Evolutionary conservation across 2,329 filamentous ascomycete genomes (phyloP), one percentile per base, ranked within the genome.

Genomic region (Sclerotinia borealis): DNA sequence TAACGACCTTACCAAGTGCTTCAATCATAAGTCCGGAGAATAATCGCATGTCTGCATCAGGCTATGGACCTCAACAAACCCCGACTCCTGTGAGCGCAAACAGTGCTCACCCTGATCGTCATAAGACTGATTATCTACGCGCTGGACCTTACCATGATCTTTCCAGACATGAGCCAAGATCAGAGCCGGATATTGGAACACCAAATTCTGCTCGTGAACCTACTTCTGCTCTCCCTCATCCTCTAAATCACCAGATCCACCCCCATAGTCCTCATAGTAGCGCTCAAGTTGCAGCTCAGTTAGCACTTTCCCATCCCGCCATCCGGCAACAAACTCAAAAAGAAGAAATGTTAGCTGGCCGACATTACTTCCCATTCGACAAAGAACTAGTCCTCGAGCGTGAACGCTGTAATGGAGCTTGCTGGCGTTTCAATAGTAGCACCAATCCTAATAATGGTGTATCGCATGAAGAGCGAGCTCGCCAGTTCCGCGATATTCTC

Each of bases 351-450:
- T 79, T 96, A 19, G 81, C 82, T 37, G 91, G 91, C 15, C 83
- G 90, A 47, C 83, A 85, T n/a, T 98, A 92, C 76, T 87, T 87
- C 65, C 90, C 91, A 8, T 93, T 89, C 67, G 87, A 91, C 73
- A 84, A 86, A 65, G 88, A 92, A 71, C 82, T 99, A 6, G 83
- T 90, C 17, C 82, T 90, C 25, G 93, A 97, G 71, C 88, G 93
- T n/a, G 87, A 95, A 73, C 84, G 88, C 61, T 98, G 93, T 77
- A 89, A 86, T 67, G 83, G 85, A 15, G 91, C 91, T 5, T 87
- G 93, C 70, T 93, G 89, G 83, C 82, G 87, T 58, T 97, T 95
- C 78, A 97, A 97, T 76, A 91, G 89, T 74, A 88, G 90, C 22
- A 88, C 85, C 36, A 92, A 92, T 69, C 88, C 90, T 1, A 85